A percentile compares a stretch with the other conserved stretches of the same genome.
Evolutionary conservation across 2,329 filamentous ascomycete genomes (phyloP).

Genomic region (Bertia moriformis): DNA sequence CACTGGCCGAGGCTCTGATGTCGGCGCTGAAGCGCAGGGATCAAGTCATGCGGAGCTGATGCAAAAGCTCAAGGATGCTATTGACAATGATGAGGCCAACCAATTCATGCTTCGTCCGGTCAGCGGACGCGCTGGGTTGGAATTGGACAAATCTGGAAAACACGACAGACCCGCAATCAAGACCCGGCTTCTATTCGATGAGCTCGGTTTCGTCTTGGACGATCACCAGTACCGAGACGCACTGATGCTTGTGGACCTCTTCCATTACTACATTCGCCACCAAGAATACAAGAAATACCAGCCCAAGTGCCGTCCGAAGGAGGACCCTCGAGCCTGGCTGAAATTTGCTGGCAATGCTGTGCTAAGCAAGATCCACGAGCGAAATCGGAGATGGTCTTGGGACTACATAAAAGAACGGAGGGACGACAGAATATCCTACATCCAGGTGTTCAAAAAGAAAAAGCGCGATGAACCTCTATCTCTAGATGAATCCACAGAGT

Average conservation of each 20-base stretch:
- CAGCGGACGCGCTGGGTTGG: conserved; percentile 83
- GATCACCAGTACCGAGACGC: conserved; percentile 95
- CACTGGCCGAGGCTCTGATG: conserved; percentile 57
- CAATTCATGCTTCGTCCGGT: conserved; percentile 96
- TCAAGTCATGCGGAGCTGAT: conserved; percentile 66
- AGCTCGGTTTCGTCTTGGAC: conserved; percentile 93
- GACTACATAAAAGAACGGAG: conserved; percentile 83
- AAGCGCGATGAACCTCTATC: conserved; percentile 62
- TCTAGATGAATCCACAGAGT: conserved; percentile 54
- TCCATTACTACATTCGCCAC: conserved; percentile 95
- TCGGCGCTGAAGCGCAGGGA: conserved; percentile 28
- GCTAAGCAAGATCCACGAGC: conserved; percentile 84
- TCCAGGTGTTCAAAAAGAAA: conserved; percentile 89
- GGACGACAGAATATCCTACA: conserved; percentile 78
- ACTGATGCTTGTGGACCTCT: conserved; percentile 94
- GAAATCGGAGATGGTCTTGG: conserved; percentile 90
- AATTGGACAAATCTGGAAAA: conserved; percentile 84
- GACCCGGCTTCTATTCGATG: conserved; percentile 81
- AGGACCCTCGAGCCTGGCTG: conserved; percentile 86
- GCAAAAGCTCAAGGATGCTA: conserved; percentile 61
- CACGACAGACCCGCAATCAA: conserved; percentile 72
- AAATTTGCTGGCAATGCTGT: conserved; percentile 82
- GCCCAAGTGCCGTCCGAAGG: conserved; percentile 69
- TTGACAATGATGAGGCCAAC: conserved; percentile 55
- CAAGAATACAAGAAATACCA: conserved; percentile 92